Evolutionary conservation across 805 yeast genomes (phyloP), one percentile per base, ranked within the genome.

Genomic region (Metschnikowia colocasiae): DNA sequence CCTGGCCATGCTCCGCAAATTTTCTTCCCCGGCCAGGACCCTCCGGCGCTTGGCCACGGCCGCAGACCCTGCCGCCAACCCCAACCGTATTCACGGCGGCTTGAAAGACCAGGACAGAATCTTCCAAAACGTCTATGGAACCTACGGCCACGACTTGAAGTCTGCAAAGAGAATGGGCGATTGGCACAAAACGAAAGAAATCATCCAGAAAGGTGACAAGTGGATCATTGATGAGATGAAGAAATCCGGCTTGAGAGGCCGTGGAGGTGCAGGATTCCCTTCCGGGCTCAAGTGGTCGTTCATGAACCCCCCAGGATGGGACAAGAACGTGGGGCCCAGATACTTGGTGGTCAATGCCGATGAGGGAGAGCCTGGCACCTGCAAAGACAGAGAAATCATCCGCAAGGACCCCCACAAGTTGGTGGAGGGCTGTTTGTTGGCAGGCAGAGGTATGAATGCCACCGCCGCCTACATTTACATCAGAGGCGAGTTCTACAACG

Each of bases 251-350:
- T 75, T 87, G 54, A 80, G 96, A 64, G 96, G 96, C 49, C 81
- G 96, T 68, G 96, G 96, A 50, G 96, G 96, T 61, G 96, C 96
- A 39, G 96, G 96, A 15, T 87, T 87, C 76, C 96, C 96, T 46
- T 81, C 90, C 20, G 96, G 96, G 27, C 78, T 87, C 61, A 87
- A 87, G 69, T 87, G 95, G 95, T 85, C 94, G 20, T 87, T 87
- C 64, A 87, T 87, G 96, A 88, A 88, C 70, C 96, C 96, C 39
- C 96, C 96, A 46, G 94, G 94, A 49, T 87, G 96, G 96, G 95
- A 87, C 52, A 88, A 87, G 63, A 87, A 87, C 69, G 71, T 70
- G 13, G 96, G 96, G n/a, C 94, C 96, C 51, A 79, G 95, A 61
- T 87, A 87, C 64, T 76, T 88, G 57, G 95, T 88, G 41, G 89